These are phyloP conservation scores for Mycena chlorophos DNA, from an alignment of 768 basidiomycete genomes.

Conservation along the genomic window DNA sequence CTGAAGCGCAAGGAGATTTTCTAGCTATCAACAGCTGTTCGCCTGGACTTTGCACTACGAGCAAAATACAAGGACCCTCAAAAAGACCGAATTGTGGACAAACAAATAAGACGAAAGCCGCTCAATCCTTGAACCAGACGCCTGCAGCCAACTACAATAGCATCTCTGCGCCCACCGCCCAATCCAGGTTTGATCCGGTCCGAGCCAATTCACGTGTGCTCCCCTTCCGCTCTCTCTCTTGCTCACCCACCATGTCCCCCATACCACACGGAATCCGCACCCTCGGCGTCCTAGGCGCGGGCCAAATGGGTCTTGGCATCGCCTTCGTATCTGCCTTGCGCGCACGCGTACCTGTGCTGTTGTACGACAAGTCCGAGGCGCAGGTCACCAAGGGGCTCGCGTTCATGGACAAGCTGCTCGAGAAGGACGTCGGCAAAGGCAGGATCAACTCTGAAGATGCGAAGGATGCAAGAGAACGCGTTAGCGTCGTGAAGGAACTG, in stretches of 20 bases:
- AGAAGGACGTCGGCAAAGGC: constrained; percentile 88
- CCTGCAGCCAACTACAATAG: no score
- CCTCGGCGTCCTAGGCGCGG: constrained; percentile 78
- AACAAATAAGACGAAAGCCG: no score
- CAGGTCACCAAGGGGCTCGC: constrained; percentile 74
- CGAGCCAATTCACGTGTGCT: not conserved
- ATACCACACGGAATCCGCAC: constrained; percentile 72
- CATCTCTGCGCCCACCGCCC: no score
- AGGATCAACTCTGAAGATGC: constrained; percentile 68
- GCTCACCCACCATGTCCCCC: constrained; percentile 39
- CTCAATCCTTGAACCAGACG: no score
- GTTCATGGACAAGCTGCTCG: constrained; percentile 78
- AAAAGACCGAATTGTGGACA: no score
- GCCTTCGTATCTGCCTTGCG: constrained; percentile 83
- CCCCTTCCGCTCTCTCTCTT: not conserved
- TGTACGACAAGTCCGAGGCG: constrained; percentile 77
- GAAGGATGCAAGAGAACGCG: constrained; percentile 67
- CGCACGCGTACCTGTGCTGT: constrained; percentile 80
- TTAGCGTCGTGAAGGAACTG: constrained; percentile 59
- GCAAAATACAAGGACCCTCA: no score
- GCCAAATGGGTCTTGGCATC: constrained; percentile 92
- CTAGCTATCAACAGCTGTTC: no score
- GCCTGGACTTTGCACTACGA: no score
- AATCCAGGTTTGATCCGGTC: not conserved
- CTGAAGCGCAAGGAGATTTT: no score